Evolutionary conservation across 2,329 filamentous ascomycete genomes (phyloP).

Genomic region (Pseudodiploospora longispora): DNA sequence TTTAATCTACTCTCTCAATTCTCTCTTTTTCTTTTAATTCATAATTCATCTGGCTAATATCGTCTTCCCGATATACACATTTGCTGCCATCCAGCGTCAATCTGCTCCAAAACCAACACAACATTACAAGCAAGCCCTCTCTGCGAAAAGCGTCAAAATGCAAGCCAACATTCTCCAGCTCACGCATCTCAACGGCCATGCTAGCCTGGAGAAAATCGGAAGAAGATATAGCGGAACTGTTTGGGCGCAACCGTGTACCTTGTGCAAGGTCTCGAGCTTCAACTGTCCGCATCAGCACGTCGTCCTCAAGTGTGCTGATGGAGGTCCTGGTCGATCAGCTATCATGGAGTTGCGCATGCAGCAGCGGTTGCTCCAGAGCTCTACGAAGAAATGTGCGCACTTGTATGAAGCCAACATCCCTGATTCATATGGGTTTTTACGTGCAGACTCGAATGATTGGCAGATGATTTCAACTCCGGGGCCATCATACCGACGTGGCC

Average conservation of each 20-base stretch:
- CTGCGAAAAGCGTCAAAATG: no score
- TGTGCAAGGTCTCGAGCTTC: no score
- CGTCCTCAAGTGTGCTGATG: slow-evolving; percentile 13
- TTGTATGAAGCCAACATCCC: neutral
- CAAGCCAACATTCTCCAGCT: no score
- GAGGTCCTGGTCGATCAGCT: slow-evolving; percentile 8
- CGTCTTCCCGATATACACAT: no score
- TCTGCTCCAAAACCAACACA: no score
- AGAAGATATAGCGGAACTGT: neutral
- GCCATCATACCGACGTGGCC: slow-evolving; percentile 12
- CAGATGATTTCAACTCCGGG: slow-evolving; percentile 9
- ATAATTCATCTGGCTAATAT: no score
- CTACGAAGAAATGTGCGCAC: neutral
- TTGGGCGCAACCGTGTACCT: slow-evolving; percentile 1
- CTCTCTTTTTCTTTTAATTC: no score
- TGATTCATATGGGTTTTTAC: neutral
- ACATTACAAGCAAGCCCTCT: no score
- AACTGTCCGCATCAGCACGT: neutral
- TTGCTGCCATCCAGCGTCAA: no score
- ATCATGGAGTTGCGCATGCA: slow-evolving; percentile 13
- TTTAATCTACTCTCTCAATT: no score
- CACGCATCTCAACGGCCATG: no score
- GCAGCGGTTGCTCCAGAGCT: neutral
- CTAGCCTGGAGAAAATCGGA: no score
- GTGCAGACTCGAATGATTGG: slow-evolving; percentile 7